These are phyloP conservation scores for Chamaecrista fasciculata DNA, from an alignment of 306 rosid genomes.

Conservation along the genomic window DNA sequence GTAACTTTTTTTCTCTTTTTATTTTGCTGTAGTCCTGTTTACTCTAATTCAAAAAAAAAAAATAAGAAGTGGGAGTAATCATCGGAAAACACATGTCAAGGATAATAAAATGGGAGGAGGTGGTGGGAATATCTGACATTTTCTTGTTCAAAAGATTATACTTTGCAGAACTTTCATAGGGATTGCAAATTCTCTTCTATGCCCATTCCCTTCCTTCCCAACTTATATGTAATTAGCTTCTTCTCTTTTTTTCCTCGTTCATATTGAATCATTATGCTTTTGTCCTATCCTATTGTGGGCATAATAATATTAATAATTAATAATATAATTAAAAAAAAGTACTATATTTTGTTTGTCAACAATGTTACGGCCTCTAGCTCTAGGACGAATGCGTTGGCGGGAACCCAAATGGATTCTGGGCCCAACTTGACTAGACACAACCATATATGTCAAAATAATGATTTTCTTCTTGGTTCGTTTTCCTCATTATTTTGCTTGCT, in stretches of 20 bases:
- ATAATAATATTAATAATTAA: too few species aligned
- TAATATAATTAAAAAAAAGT: too few species aligned
- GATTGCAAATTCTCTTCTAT: conserved; percentile 39
- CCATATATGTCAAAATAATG: neutral
- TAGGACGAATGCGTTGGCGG: too few species aligned
- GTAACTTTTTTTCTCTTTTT: too few species aligned
- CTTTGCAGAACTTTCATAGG: conserved; percentile 33
- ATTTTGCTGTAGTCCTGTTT: too few species aligned
- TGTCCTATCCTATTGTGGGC: neutral
- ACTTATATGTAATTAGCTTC: too few species aligned
- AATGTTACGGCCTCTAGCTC: too few species aligned
- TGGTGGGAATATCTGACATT: conserved; percentile 38
- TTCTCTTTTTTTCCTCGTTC: neutral
- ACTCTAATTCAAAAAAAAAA: too few species aligned
- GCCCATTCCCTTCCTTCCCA: conserved; percentile 16
- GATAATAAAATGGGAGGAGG: too few species aligned
- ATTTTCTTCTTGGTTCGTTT: neutral
- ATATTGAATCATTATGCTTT: too few species aligned
- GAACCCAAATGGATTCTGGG: too few species aligned
- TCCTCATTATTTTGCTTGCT: neutral
- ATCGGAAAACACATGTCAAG: conserved; percentile 20
- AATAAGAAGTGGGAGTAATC: neutral
- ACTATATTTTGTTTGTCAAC: too few species aligned
- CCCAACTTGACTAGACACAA: neutral
- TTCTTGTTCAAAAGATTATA: conserved; percentile 31